phyloP scores from a whole-genome alignment of 108 stramenopile species.

The Nitzschia sp. region DNA sequence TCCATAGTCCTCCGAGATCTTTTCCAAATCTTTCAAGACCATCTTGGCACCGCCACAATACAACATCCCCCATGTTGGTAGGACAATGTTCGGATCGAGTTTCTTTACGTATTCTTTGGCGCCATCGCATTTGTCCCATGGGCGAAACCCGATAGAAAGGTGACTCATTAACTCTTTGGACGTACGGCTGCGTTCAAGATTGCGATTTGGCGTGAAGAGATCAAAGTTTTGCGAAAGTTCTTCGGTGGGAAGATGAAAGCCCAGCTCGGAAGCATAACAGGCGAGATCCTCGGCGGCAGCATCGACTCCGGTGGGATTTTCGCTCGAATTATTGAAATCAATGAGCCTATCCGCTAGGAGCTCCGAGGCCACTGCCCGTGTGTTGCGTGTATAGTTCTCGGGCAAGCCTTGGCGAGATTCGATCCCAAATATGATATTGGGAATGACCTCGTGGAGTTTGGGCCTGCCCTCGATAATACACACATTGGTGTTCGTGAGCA shows the following conservation, averaged over 20 bases:
- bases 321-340: background rate
- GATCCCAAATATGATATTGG: slow-evolving; percentile 42
- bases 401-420: slow-evolving; percentile 37
- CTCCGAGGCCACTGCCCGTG: background rate
- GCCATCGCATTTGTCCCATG: slow-evolving; percentile 24
- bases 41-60: slow-evolving; percentile 41
- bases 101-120: slow-evolving; percentile 28
- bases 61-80: slow-evolving; percentile 43
- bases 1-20: slow-evolving; percentile 32
- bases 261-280: slow-evolving; percentile 11
- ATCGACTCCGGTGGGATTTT: background rate
- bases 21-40: slow-evolving; percentile 26
- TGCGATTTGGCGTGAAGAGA: background rate
- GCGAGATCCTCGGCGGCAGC: slow-evolving; percentile 8
- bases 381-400: slow-evolving; percentile 22
- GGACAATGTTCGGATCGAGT: slow-evolving; percentile 16
- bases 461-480: slow-evolving; percentile 41
- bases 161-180: background rate
- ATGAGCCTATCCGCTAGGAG: slow-evolving; percentile 4
- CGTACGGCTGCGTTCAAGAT: background rate
- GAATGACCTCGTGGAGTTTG: slow-evolving; percentile 32
- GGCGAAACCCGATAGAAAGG: slow-evolving; percentile 24
- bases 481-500: slow-evolving; percentile 29
- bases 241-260: slow-evolving; percentile 6
- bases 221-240: background rate